phyloP scores from a whole-genome alignment of 148 eudicot genomes.

The Amaranthus palmeri region DNA sequence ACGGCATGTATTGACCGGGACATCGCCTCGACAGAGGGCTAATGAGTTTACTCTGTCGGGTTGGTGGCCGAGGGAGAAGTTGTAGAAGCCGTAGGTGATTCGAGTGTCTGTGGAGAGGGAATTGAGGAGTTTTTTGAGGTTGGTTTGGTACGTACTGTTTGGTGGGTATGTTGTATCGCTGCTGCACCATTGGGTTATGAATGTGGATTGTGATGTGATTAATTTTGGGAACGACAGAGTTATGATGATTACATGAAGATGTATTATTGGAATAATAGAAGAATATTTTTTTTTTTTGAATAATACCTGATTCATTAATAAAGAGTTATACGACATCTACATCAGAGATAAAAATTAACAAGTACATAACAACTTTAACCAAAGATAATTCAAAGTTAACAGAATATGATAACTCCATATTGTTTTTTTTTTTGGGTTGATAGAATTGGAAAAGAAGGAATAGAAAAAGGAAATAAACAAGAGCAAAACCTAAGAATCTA shows the following conservation, averaged over 20 bases:
- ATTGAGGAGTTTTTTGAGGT: slow-evolving; percentile 18
- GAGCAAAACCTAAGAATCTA: no score
- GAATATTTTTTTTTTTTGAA: no score
- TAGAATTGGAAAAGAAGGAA: no score
- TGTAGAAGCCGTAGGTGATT: slow-evolving; percentile 26
- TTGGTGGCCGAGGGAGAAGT: slow-evolving; percentile 14
- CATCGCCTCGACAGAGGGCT: slow-evolving; percentile 25
- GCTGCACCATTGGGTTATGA: slow-evolving; percentile 11
- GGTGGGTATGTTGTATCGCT: slow-evolving; percentile 9
- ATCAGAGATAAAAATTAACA: no score
- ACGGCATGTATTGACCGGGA: slow-evolving; percentile 20
- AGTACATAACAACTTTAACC: background rate
- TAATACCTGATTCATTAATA: no score
- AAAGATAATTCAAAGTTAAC: no score
- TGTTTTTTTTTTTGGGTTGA: no score
- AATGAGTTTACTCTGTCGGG: slow-evolving; percentile 20
- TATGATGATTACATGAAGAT: no score
- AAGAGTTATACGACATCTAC: no score
- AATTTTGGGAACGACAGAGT: background rate
- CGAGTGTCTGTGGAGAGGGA: slow-evolving; percentile 13
- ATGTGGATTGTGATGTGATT: slow-evolving; percentile 10
- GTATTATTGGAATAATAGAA: no score
- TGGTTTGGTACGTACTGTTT: slow-evolving; percentile 24
- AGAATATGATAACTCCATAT: background rate
- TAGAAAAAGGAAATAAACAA: no score